Base-by-base conservation (phyloP, 2,329 filamentous ascomycete genomes). In the Botrytis squamosa region DNA sequence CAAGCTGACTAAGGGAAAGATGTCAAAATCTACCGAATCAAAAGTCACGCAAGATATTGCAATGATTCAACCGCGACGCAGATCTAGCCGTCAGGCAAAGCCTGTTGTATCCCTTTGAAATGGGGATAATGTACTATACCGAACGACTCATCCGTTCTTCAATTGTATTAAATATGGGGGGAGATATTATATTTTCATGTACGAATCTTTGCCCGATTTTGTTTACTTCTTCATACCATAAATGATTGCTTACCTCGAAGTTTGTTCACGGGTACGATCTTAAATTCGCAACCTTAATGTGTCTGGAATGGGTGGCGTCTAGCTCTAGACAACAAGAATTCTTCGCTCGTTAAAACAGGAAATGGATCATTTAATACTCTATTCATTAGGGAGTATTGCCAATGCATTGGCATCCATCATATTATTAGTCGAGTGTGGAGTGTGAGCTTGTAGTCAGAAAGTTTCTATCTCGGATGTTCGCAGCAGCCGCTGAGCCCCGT, bases 1-100 rank as follows among this genome's bases (percentile, higher is more conserved):
- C 29, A 36, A 72, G 63, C 38, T 66, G 63, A 57, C 63, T 60
- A 70, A 63, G 42, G 65, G 22, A n/a, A 74, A 60, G 29, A 77
- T 73, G 38, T 60, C 60, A 42, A 75, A 76, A 38, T 22, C 33
- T 25, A 70, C 42, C n/a, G 69, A 72, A 46, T 70, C 63, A 36
- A 49, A 71, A 22, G 70, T 74, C 16, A 49, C 49, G 7, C 60
- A 71, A 22, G 64, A 67, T 16, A 42, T 62, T 14, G 57, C 25
- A 40, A 20, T 36, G n/a, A 38, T n/a, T 22, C 49, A 40, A 29
- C 49, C 36, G n/a, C 29, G 36, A 42, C 49, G 66, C 40, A 33
- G 49, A 33, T 69, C 66, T 25, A 20, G 36, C 22, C 66, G 66
- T 33, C 52, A 57, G 55, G n/a, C 18, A 20, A 69, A 33, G 36